Evolutionary conservation across 2,329 filamentous ascomycete genomes (phyloP).

Genomic region (Diaporthe destruens): DNA sequence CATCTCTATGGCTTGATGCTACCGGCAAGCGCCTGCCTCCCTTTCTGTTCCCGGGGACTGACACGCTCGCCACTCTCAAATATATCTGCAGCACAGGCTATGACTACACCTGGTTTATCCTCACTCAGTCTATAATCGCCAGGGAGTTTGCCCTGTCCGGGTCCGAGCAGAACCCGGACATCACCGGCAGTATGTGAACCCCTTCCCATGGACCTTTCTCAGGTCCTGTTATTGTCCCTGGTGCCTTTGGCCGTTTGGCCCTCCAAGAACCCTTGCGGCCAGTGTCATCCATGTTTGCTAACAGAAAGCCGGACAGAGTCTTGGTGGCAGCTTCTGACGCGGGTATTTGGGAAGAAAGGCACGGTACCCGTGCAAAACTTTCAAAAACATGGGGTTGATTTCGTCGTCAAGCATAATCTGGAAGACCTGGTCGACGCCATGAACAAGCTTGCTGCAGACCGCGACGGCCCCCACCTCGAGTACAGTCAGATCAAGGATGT

Average conservation of each 20-base stretch:
- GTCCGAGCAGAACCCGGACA: constrained; percentile 73
- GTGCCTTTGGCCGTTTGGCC: background rate
- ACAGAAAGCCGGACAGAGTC: constrained; percentile 55
- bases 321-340: constrained; percentile 62
- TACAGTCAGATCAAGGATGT: constrained; percentile 58
- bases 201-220: no score
- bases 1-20: constrained; percentile 73
- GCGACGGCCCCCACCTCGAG: constrained; percentile 62
- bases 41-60: constrained; percentile 67
- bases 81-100: constrained; percentile 71
- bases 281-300: background rate
- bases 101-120: constrained; percentile 74
- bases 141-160: constrained; percentile 72
- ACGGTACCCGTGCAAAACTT: constrained; percentile 69
- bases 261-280: background rate
- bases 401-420: constrained; percentile 69
- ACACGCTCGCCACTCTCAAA: constrained; percentile 69
- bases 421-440: constrained; percentile 68
- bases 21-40: constrained; percentile 69
- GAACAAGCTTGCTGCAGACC: constrained; percentile 66
- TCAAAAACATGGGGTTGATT: constrained; percentile 69
- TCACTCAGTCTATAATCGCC: constrained; percentile 70
- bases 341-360: constrained; percentile 65
- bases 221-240: background rate
- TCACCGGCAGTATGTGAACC: constrained; percentile 58